Evolutionary conservation across 306 rosid species (phyloP).

Genomic region (Casuarina equisetifolia): DNA sequence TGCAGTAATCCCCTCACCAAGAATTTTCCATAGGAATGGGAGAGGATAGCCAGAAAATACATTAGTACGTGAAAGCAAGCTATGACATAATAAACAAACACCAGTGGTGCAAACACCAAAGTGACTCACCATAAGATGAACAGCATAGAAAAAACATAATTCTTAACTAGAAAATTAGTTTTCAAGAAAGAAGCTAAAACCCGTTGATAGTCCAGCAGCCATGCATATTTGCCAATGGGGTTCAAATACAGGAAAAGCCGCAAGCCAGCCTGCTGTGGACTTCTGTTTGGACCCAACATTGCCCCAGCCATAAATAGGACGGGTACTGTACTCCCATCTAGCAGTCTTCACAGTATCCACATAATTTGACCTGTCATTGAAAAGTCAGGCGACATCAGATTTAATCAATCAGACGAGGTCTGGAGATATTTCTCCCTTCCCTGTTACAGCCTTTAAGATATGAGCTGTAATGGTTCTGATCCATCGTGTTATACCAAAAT

Average conservation of each 20-base stretch:
- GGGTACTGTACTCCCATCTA: conserved; percentile 91
- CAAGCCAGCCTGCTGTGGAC: conserved; percentile 98
- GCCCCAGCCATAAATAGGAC: conserved; percentile 94
- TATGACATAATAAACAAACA: conserved; percentile 19
- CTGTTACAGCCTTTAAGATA: background rate
- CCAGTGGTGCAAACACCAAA: conserved; percentile 10
- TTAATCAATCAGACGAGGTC: conserved; percentile 14
- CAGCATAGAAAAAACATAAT: conserved; percentile 15
- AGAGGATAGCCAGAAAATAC: no score
- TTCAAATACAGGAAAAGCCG: conserved; percentile 96
- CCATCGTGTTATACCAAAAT: background rate
- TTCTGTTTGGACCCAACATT: conserved; percentile 79
- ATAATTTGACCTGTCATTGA: conserved; percentile 69
- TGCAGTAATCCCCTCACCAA: background rate
- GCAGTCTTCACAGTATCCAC: conserved; percentile 77
- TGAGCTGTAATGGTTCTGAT: background rate
- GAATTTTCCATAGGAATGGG: background rate
- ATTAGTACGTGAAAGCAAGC: no score
- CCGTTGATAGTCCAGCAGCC: conserved; percentile 92
- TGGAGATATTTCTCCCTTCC: background rate
- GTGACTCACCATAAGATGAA: background rate
- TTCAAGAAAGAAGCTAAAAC: conserved; percentile 43
- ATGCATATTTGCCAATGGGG: conserved; percentile 99
- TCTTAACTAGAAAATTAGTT: conserved; percentile 8
- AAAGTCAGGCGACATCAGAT: conserved; percentile 28